phyloP scores from a whole-genome alignment of 768 basidiomycete species.

The Tulasnella sp. region DNA sequence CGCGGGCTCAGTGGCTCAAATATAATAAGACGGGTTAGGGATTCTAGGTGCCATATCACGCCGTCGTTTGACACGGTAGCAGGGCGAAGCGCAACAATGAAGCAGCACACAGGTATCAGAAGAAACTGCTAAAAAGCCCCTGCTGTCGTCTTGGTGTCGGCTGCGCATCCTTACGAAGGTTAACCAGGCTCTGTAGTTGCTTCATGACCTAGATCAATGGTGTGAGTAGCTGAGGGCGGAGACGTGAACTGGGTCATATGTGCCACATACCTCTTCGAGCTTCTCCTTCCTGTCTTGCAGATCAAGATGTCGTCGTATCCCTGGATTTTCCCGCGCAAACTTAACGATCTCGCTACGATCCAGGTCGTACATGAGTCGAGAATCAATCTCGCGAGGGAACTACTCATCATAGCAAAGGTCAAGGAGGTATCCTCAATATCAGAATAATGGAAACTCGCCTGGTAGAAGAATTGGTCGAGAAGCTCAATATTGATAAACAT shows the following conservation, averaged over 20 bases:
- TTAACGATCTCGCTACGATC: conserved; percentile 78
- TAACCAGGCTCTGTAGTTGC: conserved; percentile 83
- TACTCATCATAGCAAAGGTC: conserved; percentile 25
- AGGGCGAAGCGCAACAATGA: neutral
- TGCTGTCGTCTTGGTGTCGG: conserved; percentile 60
- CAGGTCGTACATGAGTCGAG: conserved; percentile 83
- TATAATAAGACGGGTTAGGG: too few species aligned
- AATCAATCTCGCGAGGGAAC: conserved; percentile 98
- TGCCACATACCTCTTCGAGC: conserved; percentile 64
- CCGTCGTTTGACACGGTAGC: too few species aligned
- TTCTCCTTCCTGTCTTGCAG: conserved; percentile 96
- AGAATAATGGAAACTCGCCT: conserved; percentile 38
- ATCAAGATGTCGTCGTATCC: conserved; percentile 76
- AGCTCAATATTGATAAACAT: conserved; percentile 99
- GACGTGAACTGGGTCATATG: neutral
- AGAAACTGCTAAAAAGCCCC: conserved; percentile 69
- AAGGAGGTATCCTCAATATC: neutral
- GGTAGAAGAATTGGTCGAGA: conserved; percentile 97
- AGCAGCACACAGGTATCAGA: neutral
- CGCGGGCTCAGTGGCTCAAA: too few species aligned
- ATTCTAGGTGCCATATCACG: too few species aligned
- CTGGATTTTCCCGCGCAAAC: conserved; percentile 93
- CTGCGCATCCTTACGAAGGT: conserved; percentile 72
- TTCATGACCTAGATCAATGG: too few species aligned
- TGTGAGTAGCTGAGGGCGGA: conserved; percentile 23